These are phyloP conservation scores for Candida incommunis DNA, from an alignment of 805 yeast species.

Conservation along the genomic window DNA sequence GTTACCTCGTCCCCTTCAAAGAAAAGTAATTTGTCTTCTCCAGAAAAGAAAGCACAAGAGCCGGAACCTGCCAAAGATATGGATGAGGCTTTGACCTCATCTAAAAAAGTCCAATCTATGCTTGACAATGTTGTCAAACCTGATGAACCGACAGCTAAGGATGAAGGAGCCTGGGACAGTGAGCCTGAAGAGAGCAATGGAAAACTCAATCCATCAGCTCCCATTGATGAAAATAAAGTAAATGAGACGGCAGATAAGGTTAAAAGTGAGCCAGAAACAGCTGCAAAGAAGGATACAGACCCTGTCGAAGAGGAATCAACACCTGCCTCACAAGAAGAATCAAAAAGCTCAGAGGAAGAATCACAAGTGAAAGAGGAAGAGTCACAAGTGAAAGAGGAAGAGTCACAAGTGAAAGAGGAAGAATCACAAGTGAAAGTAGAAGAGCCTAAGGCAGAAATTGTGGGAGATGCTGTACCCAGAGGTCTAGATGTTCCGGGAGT, in stretches of 20 bases:
- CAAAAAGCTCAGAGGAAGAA: slow-evolving; percentile 4
- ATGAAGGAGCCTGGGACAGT: slow-evolving; percentile 24
- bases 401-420: neutral
- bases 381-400: slow-evolving; percentile 1
- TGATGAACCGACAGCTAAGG: slow-evolving; percentile 17
- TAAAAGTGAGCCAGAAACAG: slow-evolving; percentile 8
- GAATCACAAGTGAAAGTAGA: slow-evolving; percentile 3
- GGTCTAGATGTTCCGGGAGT: neutral
- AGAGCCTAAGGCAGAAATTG: slow-evolving; percentile 2
- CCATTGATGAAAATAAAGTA: slow-evolving; percentile 12
- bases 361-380: slow-evolving; percentile 1
- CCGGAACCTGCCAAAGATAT: neutral
- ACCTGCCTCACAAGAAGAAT: slow-evolving; percentile 5
- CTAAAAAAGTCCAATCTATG: slow-evolving; percentile 32
- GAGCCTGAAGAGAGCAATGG: slow-evolving; percentile 11
- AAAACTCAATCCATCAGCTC: slow-evolving; percentile 6
- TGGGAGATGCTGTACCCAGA: neutral
- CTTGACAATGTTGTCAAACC: slow-evolving; percentile 34
- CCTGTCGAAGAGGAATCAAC: slow-evolving; percentile 8
- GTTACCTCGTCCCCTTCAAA: slow-evolving; percentile 1
- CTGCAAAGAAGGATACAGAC: slow-evolving; percentile 7
- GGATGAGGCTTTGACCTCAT: slow-evolving; percentile 22
- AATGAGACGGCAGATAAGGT: slow-evolving; percentile 10
- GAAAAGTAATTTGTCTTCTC: neutral
- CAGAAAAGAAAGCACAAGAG: slow-evolving; percentile 7